Base-by-base conservation (phyloP, 2,329 filamentous ascomycete genomes). In the Hypoxylon sp. region DNA sequence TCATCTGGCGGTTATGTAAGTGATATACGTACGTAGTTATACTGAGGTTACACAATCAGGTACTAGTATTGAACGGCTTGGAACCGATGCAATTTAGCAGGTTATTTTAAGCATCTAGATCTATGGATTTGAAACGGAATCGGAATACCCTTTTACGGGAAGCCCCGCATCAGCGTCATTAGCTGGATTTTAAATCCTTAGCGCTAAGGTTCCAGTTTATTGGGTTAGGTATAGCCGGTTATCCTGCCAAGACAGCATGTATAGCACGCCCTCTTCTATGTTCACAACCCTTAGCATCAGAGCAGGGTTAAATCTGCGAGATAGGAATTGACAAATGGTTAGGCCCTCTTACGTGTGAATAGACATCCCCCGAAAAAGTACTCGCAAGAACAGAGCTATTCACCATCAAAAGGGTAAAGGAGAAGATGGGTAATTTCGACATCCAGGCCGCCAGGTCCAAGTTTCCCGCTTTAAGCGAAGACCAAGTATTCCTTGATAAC, bases 401-500 rank as follows among this genome's bases (percentile, higher is more conserved):
- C 52, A 52, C 42, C 24, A 61, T 67, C 8, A 60, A 58, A 47
- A 63, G 60, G 5, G 63, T 50, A 39, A 31, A 65, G 19, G 14
- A 13, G 50, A 48, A 51, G 58, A 76, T 77, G 75, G 60, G 73
- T 55, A 70, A 73, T 13, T 86, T 92, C 72, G 83, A 91, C 72
- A 83, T 92, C 53, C 75, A 83, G 8, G 80, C 82, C 53, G 84
- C 86, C 31, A 85, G 90, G 66, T 82, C 84, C 67, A 83, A 85
- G 59, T 94, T 94, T 81, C 92, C 92, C 35, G 90, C 91, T 13
- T 79, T 94, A 42, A 80, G 85, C 44, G 84, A 89, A 66, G 83
- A 89, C 51, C 91, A 94, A 74, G 84, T 94, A 54, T 94, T 87
- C 77, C 87, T 94, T 71, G 92, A 95, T 76, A 94, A 94, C 76